Base-by-base conservation (phyloP, 2,329 filamentous ascomycete genomes). In the Ceratocystis eucalypticola region DNA sequence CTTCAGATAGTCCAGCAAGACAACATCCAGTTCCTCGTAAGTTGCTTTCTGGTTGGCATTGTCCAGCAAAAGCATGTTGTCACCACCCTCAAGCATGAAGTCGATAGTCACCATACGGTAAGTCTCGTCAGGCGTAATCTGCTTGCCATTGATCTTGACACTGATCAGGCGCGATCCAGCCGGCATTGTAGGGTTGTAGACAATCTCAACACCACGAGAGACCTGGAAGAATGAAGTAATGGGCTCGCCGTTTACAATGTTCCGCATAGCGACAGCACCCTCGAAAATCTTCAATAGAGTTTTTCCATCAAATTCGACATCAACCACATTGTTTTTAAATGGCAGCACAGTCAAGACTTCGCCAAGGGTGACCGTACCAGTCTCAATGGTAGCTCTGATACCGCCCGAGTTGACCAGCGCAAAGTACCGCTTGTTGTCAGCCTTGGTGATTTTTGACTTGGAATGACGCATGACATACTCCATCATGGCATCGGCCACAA, bases 381-480 rank as follows among this genome's bases (percentile, higher is more conserved):
- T 72, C 53, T 84, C 83, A 64, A 88, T 88, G 45, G 81, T 82
- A 2, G 84, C 83, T 22, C 85, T 83, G 64, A 88, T 80, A 33
- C 84, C 84, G 15, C 85, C 85, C 0, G 81, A 81, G 72, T 88
- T 88, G 74, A 84, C 81, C 61, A 88, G 73, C 0, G 83, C 83
- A 67, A 86, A 85, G 66, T 68, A 68, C 30, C 25, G 25, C 70
- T 79, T 77, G 33, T 80, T 77, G 7, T 74, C 67, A 1, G 73
- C 70, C 53, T 73, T 74, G 64, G 78, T 78, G 67, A 75, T 74
- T 71, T 82, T 80, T 61, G 77, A 74, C 65, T 83, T 80, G 25
- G 20, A 0, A 22, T 28, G 33, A 5, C 12, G 22, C 1, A 57
- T 12, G 5, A 28, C 22, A 75, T 86, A 87, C 17, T 81, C 78